Evolutionary conservation across 2,329 filamentous ascomycete genomes (phyloP).

Genomic region (Sclerotiophoma versabilis): DNA sequence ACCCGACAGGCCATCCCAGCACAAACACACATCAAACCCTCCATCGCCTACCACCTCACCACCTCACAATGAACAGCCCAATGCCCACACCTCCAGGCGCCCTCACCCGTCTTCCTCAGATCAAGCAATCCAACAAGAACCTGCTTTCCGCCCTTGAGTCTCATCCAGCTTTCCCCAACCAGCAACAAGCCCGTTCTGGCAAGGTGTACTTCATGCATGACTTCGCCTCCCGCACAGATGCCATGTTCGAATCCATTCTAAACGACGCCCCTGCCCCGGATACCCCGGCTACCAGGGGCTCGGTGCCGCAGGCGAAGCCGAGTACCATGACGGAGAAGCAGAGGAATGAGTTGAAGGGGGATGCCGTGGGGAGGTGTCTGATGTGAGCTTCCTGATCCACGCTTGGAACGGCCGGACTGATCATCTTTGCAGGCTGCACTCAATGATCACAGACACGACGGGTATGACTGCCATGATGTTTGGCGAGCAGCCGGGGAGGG

Average conservation of each 20-base stretch:
- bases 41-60: too few species aligned
- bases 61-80: background rate
- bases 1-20: too few species aligned
- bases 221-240: slow-evolving; percentile 22
- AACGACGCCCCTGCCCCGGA: slow-evolving; percentile 14
- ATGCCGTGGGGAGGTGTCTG: slow-evolving; percentile 22
- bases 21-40: too few species aligned
- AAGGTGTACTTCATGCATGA: slow-evolving; percentile 28
- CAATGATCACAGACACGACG: slow-evolving; percentile 18
- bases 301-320: slow-evolving; percentile 9
- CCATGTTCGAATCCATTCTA: slow-evolving; percentile 22
- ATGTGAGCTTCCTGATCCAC: background rate
- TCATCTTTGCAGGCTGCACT: background rate
- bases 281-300: slow-evolving; percentile 16
- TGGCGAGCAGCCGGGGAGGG: slow-evolving; percentile 13
- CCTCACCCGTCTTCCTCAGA: slow-evolving; percentile 7
- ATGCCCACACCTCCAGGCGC: background rate
- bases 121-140: slow-evolving; percentile 10
- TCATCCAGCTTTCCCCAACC: slow-evolving; percentile 18
- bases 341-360: slow-evolving; percentile 15
- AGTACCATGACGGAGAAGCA: slow-evolving; percentile 16
- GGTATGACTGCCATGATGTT: slow-evolving; percentile 19
- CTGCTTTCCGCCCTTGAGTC: slow-evolving; percentile 23
- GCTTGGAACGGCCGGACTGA: background rate
- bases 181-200: slow-evolving; percentile 13